phyloP scores from a whole-genome alignment of 2,329 filamentous ascomycete genomes.

The Xylaria sp. region DNA sequence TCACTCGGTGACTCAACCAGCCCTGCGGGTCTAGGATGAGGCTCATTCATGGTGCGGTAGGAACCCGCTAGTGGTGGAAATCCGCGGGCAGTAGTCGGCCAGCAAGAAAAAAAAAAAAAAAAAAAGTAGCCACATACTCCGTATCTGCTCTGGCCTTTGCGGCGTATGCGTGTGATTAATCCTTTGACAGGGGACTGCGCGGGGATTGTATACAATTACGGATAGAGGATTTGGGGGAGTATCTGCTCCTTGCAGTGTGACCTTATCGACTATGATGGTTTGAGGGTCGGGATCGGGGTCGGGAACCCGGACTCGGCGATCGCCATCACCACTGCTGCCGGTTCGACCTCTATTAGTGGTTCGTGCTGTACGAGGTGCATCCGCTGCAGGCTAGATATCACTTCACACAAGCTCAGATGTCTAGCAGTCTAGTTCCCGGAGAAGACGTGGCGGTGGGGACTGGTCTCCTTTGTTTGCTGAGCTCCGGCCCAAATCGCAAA shows the following conservation, averaged over 20 bases:
- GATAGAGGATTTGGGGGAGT: not conserved
- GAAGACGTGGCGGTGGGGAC: constrained; percentile 9
- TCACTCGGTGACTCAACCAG: constrained; percentile 31
- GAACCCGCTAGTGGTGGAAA: constrained; percentile 17
- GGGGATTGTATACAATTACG: constrained; percentile 5
- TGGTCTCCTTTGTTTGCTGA: constrained; percentile 14
- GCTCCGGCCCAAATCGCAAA: not conserved
- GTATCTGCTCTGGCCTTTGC: too few species aligned
- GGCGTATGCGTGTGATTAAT: too few species aligned
- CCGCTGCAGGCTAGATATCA: not conserved
- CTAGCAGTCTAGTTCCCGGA: not conserved
- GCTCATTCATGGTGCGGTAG: constrained; percentile 18
- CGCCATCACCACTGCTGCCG: not conserved
- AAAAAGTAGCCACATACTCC: too few species aligned
- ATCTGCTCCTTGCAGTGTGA: not conserved
- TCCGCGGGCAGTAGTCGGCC: not conserved
- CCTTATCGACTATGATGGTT: not conserved
- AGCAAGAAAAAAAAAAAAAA: too few species aligned
- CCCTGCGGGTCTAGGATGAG: constrained; percentile 12
- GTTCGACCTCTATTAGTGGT: constrained; percentile 27
- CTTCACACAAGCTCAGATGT: not conserved
- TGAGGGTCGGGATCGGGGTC: not conserved
- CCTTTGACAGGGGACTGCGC: not conserved
- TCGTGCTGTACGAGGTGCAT: constrained; percentile 33
- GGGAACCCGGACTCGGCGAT: constrained; percentile 24